Evolutionary conservation across 805 yeast genomes (phyloP).

Genomic region (Lipomyces yamadae): DNA sequence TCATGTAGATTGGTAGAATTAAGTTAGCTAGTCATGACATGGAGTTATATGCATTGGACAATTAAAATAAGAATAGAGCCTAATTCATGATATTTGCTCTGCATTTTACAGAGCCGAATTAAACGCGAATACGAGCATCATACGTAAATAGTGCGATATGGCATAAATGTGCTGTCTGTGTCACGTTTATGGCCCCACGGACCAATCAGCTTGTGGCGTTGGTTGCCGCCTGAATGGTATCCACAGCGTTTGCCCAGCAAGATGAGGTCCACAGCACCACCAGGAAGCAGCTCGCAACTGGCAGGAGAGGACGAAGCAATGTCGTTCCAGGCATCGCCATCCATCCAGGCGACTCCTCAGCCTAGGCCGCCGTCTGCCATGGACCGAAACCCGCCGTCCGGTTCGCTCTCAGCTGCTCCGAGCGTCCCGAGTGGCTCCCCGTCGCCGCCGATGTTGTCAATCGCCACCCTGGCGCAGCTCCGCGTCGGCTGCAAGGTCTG

Average conservation of each 20-base stretch:
- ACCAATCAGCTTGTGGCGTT: slow-evolving; percentile 2
- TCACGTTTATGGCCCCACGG: neutral
- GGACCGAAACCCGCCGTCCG: neutral
- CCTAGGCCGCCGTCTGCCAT: slow-evolving; percentile 1
- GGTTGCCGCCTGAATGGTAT: neutral
- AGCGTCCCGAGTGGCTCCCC: slow-evolving; percentile 12
- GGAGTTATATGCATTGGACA: neutral
- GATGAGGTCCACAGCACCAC: slow-evolving; percentile 4
- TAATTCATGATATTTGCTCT: no score
- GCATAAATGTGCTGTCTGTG: neutral
- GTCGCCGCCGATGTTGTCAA: slow-evolving; percentile 36
- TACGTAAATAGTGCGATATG: neutral
- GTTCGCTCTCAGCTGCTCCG: slow-evolving; percentile 4
- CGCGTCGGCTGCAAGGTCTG: slow-evolving; percentile 78
- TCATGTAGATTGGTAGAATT: neutral
- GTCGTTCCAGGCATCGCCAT: slow-evolving; percentile 13
- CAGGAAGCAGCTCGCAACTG: neutral
- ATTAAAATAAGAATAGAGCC: neutral
- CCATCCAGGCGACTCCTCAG: slow-evolving; percentile 11
- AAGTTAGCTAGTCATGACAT: neutral
- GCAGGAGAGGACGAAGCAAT: slow-evolving; percentile 1
- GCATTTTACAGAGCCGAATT: neutral
- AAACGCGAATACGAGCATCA: neutral
- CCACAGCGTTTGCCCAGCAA: neutral
- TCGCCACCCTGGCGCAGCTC: slow-evolving; percentile 35